Base-by-base conservation (phyloP, 805 yeast species). In the Ogataea saltuana region DNA sequence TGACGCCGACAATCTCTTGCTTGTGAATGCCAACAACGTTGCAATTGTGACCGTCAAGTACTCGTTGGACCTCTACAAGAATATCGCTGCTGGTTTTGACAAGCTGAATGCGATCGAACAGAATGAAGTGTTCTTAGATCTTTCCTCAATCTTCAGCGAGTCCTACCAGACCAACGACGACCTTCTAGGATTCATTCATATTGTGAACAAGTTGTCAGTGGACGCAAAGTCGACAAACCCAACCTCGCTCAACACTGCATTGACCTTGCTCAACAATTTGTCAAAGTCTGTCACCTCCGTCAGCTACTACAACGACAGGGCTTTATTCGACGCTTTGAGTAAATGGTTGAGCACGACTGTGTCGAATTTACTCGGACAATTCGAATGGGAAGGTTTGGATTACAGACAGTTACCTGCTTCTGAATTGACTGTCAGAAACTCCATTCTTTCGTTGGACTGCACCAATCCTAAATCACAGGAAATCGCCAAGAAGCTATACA, bases 11-110 rank as follows among this genome's bases (percentile, higher is more conserved):
- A 53, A 49, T 11, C 20, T 74, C 22, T 53, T 76, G 9, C 58
- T 64, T 15, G 48, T 75, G 20, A 80, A 80, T 52, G 58, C 72
- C 16, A 69, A 71, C 44, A 65, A 68, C 49, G 55, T 69, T 17
- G 81, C 79, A 1, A 67, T 76, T 48, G 75, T 71, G 49, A 70
- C 74, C 39, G 75, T 75, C 1, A 67, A 74, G 9, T 83, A 82
- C 50, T 66, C 68, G 3, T 44, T 51, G 3, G 55, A 51, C 2
- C 33, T 58, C 6, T 55, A 59, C 23, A 33, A 55, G 1, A 47
- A 50, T 10, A 54, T 72, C n/a, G 54, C 63, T 1, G 20, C 32
- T 2, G 50, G 54, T 16, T 47, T 60, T 12, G 48, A 54, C 23
- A 46, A 45, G 8, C 53, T 70, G 32, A 48, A 54, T 10, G 22